A percentile compares a stretch with the other conserved stretches of the same genome.
Evolutionary conservation across 768 basidiomycete genomes (phyloP).

Genomic region (Xerocomellus intermedius): DNA sequence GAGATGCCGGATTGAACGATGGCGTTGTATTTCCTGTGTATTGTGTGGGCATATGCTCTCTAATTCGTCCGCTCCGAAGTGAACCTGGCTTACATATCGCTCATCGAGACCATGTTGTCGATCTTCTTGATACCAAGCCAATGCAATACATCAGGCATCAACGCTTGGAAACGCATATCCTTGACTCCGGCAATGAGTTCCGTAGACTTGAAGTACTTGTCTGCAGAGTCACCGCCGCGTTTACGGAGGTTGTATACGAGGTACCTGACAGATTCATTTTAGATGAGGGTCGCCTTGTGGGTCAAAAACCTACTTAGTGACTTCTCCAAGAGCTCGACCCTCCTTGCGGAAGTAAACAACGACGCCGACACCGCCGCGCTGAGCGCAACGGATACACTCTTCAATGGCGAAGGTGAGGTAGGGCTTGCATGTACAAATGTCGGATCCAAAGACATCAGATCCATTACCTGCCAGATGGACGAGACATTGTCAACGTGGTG

Average conservation of each 20-base stretch:
- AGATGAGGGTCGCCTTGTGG: background rate
- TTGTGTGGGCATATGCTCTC: background rate
- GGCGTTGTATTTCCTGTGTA: conserved; percentile 84
- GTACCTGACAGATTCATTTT: conserved; percentile 47
- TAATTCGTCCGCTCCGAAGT: background rate
- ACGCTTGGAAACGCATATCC: conserved; percentile 91
- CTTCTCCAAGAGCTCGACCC: conserved; percentile 90
- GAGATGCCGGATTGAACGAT: conserved; percentile 87
- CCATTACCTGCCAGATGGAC: conserved; percentile 65
- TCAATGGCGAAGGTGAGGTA: conserved; percentile 92
- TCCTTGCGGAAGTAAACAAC: conserved; percentile 96
- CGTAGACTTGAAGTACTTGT: conserved; percentile 92
- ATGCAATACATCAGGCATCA: conserved; percentile 96
- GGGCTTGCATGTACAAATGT: conserved; percentile 91
- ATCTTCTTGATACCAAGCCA: conserved; percentile 93
- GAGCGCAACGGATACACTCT: conserved; percentile 83
- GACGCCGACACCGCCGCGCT: conserved; percentile 85
- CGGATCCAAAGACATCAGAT: conserved; percentile 94
- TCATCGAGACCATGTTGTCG: conserved; percentile 88
- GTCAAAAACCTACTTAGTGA: conserved; percentile 66
- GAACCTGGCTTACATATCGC: conserved; percentile 56
- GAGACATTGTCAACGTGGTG: background rate
- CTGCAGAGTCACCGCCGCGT: conserved; percentile 88
- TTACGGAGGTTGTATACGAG: conserved; percentile 97
- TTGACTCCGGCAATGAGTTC: conserved; percentile 93